Conservation (phyloP, 1,284 basidiomycete genomes). For the Ustilago sp. region DNA sequence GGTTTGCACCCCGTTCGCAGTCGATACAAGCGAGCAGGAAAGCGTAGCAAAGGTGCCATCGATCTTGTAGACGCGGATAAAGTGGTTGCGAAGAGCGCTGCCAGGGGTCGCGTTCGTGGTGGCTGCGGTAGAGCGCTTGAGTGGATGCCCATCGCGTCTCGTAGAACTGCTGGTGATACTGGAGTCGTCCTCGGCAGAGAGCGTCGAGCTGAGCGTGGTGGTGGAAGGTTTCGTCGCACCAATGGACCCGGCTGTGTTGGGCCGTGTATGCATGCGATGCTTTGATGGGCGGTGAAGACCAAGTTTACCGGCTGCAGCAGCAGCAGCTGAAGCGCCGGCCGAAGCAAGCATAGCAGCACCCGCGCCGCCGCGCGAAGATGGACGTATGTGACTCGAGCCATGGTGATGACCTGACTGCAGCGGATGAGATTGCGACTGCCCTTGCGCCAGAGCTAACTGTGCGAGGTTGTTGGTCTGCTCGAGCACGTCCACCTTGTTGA, state of each 20-base stretch:
- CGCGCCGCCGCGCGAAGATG: slow-evolving; percentile 43
- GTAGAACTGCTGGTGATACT: slow-evolving; percentile 22
- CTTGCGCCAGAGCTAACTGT: slow-evolving; percentile 31
- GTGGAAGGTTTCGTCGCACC: slow-evolving; percentile 44
- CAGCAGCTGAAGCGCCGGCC: slow-evolving; percentile 56
- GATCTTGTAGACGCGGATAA: slow-evolving; percentile 81
- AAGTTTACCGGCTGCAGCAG: slow-evolving; percentile 60
- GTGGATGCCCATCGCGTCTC: slow-evolving; percentile 30
- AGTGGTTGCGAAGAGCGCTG: slow-evolving; percentile 65
- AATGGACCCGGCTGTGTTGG: slow-evolving; percentile 60
- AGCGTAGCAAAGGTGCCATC: slow-evolving; percentile 82
- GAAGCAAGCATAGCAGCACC: slow-evolving; percentile 48
- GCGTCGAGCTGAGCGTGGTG: slow-evolving; percentile 39
- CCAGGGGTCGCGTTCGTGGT: slow-evolving; percentile 10
- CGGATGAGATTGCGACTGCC: slow-evolving; percentile 24
- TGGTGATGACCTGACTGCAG: slow-evolving; percentile 17
- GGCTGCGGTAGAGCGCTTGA: slow-evolving; percentile 42
- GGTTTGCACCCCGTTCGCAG: slow-evolving; percentile 75
- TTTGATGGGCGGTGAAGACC: slow-evolving; percentile 57
- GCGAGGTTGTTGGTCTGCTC: slow-evolving; percentile 46
- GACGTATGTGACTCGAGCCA: slow-evolving; percentile 23
- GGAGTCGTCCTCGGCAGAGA: slow-evolving; percentile 48
- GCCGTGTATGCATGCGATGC: slow-evolving; percentile 43
- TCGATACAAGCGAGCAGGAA: slow-evolving; percentile 76
- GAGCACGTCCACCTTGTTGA: slow-evolving; percentile 43